phyloP scores from a whole-genome alignment of 2,329 filamentous ascomycete genomes.

The Blastomyces gilchristii region DNA sequence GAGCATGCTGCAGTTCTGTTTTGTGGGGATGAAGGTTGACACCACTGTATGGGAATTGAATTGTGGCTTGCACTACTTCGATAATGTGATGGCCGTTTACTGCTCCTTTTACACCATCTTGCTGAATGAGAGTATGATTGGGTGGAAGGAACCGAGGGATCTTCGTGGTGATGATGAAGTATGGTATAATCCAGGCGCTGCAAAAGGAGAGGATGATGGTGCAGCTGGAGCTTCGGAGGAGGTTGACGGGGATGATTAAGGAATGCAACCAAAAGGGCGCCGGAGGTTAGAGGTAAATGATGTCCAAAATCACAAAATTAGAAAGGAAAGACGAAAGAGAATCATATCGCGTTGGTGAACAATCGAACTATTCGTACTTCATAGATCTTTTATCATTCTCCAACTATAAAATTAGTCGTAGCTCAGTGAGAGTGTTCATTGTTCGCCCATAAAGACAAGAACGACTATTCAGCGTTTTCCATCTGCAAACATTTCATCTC shows the following conservation, averaged over 20 bases:
- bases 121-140: conserved; percentile 57
- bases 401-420: neutral
- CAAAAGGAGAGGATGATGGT: neutral
- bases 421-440: neutral
- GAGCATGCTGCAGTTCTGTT: conserved; percentile 46
- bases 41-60: conserved; percentile 48
- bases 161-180: conserved; percentile 16
- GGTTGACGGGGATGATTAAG: neutral
- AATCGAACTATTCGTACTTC: neutral
- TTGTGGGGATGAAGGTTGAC: conserved; percentile 55
- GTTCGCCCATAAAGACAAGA: neutral
- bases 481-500: neutral
- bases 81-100: conserved; percentile 44
- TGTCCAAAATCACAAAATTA: neutral
- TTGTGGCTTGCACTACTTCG: conserved; percentile 55
- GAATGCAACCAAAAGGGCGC: neutral
- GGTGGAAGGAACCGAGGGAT: conserved; percentile 50
- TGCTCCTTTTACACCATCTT: conserved; percentile 56
- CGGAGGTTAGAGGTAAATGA: neutral
- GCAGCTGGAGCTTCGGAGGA: neutral
- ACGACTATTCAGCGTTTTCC: neutral
- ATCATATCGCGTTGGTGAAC: no score
- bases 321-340: neutral
- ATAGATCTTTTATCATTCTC: neutral
- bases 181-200: conserved; percentile 4